Percentiles rank a stretch among this genome's conserved stretches.
Evolutionary conservation across 768 basidiomycete species (phyloP).

Genomic region (Mycena filopes): DNA sequence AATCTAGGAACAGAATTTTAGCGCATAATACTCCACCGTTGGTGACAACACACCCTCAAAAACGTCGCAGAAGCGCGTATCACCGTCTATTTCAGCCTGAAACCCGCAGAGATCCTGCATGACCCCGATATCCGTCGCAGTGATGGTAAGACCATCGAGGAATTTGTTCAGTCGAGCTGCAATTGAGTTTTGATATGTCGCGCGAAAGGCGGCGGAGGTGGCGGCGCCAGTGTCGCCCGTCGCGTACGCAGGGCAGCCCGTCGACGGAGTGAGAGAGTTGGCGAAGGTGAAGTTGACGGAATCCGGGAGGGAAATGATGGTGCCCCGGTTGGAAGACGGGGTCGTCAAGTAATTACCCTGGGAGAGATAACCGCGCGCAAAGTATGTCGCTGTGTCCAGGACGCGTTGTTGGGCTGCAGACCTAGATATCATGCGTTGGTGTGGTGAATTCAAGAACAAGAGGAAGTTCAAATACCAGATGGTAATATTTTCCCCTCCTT

Average conservation of each 20-base stretch:
- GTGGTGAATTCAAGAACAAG: not conserved
- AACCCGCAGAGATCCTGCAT: slow-evolving; percentile 60
- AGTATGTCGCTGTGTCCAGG: slow-evolving; percentile 53
- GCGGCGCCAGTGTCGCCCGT: slow-evolving; percentile 43
- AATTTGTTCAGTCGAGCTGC: slow-evolving; percentile 49
- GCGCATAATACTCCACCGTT: not conserved
- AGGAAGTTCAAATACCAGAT: slow-evolving; percentile 45
- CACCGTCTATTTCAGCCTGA: slow-evolving; percentile 48
- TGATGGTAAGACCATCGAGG: slow-evolving; percentile 48
- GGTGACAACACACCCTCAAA: slow-evolving; percentile 44
- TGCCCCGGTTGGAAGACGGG: slow-evolving; percentile 45
- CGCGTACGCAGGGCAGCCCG: slow-evolving; percentile 49
- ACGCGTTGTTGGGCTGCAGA: slow-evolving; percentile 54
- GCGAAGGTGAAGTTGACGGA: slow-evolving; percentile 55
- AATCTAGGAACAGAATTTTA: slow-evolving; percentile 34
- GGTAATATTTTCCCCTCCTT: slow-evolving; percentile 53
- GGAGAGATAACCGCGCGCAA: slow-evolving; percentile 53
- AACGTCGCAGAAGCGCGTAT: slow-evolving; percentile 53
- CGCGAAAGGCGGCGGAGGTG: slow-evolving; percentile 43
- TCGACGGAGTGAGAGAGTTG: slow-evolving; percentile 54
- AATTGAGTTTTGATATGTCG: slow-evolving; percentile 45
- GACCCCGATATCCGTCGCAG: slow-evolving; percentile 48
- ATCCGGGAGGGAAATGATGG: slow-evolving; percentile 49
- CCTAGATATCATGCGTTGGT: slow-evolving; percentile 39
- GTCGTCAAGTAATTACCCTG: slow-evolving; percentile 51